phyloP scores from a whole-genome alignment of 192 early-diverging fungal species.

The Podila clonocystis region DNA sequence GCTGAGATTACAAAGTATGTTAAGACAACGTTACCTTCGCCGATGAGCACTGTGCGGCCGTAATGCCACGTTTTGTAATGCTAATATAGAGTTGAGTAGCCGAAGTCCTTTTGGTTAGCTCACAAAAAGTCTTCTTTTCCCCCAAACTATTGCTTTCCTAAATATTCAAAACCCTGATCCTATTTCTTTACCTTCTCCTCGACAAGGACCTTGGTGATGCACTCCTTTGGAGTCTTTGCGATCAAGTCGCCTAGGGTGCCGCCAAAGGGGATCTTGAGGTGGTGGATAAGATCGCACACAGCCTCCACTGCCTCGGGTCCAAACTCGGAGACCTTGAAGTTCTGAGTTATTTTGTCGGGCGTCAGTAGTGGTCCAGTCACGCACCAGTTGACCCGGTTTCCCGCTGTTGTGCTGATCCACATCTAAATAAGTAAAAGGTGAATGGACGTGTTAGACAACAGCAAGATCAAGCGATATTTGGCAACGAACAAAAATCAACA shows the following conservation, averaged over 20 bases:
- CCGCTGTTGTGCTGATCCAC: conserved; percentile 5
- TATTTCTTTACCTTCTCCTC: conserved; percentile 6
- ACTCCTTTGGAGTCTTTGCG: conserved; percentile 4
- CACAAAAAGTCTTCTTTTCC: neutral
- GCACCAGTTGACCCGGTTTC: conserved; percentile 9
- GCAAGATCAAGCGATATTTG: too few relatives aligned
- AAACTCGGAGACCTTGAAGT: conserved; percentile 14
- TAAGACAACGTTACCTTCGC: conserved; percentile 12
- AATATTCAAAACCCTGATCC: too few relatives aligned
- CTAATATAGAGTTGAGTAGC: neutral
- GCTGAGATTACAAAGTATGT: too few relatives aligned
- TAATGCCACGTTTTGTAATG: conserved; percentile 26
- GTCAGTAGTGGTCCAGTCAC: conserved; percentile 10
- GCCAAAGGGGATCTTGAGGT: conserved; percentile 17
- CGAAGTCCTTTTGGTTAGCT: neutral
- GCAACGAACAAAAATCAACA: neutral
- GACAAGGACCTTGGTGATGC: conserved; percentile 13
- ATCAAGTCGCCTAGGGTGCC: conserved; percentile 10
- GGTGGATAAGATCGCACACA: conserved; percentile 7
- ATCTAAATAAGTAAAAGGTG: neutral
- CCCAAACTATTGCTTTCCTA: neutral
- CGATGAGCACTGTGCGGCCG: conserved; percentile 20
- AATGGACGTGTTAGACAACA: too few relatives aligned
- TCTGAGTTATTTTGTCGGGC: neutral
- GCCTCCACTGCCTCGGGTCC: conserved; percentile 11